Conservation (phyloP, 805 yeast species). For the Wickerhamia fluorescens region DNA sequence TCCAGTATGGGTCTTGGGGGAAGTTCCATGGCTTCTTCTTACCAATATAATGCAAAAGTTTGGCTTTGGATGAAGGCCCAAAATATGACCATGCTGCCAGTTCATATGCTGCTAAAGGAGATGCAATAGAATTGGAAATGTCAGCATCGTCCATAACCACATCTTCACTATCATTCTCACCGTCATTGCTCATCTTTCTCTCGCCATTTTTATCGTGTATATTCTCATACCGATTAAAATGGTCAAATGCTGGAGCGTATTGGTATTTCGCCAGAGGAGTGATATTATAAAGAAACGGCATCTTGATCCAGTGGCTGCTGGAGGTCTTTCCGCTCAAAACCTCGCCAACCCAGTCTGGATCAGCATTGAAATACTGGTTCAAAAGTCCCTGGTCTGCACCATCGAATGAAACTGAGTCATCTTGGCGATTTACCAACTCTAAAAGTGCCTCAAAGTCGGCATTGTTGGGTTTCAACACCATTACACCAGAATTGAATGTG, state of each 20-base stretch:
- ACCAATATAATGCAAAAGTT: constrained; percentile 65
- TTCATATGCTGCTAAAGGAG: too few relatives aligned
- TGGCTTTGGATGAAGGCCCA: constrained; percentile 24
- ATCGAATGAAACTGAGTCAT: constrained; percentile 45
- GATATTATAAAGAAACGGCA: constrained; percentile 82
- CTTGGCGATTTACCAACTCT: constrained; percentile 12
- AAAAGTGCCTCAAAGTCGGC: constrained; percentile 36
- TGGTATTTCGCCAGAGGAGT: constrained; percentile 62
- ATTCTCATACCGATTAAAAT: too few relatives aligned
- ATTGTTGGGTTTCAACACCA: constrained; percentile 49
- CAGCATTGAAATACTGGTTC: constrained; percentile 58
- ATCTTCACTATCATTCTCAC: too few relatives aligned
- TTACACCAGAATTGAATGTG: constrained; percentile 75
- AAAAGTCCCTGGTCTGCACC: constrained; percentile 92
- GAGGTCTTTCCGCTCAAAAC: constrained; percentile 3
- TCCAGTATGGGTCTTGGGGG: constrained; percentile 4
- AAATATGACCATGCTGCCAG: constrained; percentile 14
- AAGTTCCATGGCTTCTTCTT: constrained; percentile 50
- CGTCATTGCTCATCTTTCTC: too few relatives aligned
- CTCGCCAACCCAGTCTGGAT: constrained; percentile 33
- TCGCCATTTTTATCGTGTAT: too few relatives aligned
- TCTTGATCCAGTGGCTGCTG: constrained; percentile 50
- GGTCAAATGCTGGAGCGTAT: constrained; percentile 60
- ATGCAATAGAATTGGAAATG: too few relatives aligned
- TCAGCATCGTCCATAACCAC: too few relatives aligned